phyloP scores from a whole-genome alignment of 78 protist species.

The Trichosphaerium sp. region DNA sequence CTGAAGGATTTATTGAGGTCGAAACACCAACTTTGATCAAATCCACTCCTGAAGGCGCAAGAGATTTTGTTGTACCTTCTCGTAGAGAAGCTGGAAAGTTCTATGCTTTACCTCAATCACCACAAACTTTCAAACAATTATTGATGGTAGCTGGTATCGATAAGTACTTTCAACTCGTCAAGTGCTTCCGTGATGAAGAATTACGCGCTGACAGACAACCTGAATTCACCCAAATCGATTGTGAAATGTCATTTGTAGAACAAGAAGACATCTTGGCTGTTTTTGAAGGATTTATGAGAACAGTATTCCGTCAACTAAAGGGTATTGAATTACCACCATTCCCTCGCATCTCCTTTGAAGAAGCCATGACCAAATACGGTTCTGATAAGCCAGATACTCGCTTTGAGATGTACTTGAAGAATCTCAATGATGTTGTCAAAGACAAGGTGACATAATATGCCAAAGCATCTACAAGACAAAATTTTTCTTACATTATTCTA shows the following conservation, averaged over 20 bases:
- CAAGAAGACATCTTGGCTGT: conserved; percentile 14
- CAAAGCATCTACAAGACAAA: not conserved
- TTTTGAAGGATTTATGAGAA: conserved; percentile 20
- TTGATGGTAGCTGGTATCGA: conserved; percentile 77
- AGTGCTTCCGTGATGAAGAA: conserved; percentile 81
- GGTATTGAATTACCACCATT: not conserved
- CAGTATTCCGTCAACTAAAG: not conserved
- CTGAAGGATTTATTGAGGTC: conserved; percentile 49
- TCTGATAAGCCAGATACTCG: conserved; percentile 65
- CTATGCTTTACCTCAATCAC: conserved; percentile 65
- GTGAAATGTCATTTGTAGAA: conserved; percentile 57
- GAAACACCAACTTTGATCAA: conserved; percentile 77
- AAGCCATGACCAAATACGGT: conserved; percentile 34
- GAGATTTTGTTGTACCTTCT: conserved; percentile 75
- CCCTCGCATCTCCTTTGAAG: not conserved
- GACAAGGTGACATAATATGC: not conserved
- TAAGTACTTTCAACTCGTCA: conserved; percentile 74
- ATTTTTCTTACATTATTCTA: not conserved
- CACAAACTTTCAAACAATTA: conserved; percentile 78
- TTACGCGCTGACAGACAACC: conserved; percentile 78
- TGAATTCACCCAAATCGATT: conserved; percentile 81
- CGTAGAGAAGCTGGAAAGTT: conserved; percentile 20
- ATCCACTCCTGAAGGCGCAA: conserved; percentile 80
- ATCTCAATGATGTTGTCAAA: conserved; percentile 2
- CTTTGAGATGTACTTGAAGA: conserved; percentile 24